Evolutionary conservation across 164 flowering plant species (phyloP).

Genomic region (Umbellularia californica): DNA sequence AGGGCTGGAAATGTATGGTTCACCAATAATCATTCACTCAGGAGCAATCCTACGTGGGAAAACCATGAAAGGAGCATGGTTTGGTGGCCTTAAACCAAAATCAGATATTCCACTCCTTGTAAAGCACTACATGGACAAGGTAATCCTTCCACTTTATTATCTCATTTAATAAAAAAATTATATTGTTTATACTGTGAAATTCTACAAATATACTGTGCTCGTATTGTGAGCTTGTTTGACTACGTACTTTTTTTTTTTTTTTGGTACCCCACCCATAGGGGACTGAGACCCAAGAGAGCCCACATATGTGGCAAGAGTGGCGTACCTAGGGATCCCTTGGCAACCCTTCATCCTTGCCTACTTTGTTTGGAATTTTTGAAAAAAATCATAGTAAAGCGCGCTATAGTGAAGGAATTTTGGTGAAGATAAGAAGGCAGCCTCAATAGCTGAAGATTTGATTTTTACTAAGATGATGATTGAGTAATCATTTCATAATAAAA

Average conservation of each 20-base stretch:
- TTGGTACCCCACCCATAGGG: neutral
- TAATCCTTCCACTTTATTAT: constrained; percentile 2
- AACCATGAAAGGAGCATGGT: constrained; percentile 40
- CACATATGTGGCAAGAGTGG: neutral
- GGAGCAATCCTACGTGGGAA: constrained; percentile 40
- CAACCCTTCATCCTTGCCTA: no score
- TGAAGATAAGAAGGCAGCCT: no score
- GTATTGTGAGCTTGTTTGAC: no score
- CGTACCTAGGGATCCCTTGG: neutral
- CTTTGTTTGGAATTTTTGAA: no score
- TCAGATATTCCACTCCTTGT: constrained; percentile 52
- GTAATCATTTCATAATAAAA: no score
- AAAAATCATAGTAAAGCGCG: no score
- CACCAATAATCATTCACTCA: constrained; percentile 28
- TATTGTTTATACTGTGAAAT: no score
- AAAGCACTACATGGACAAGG: constrained; percentile 54
- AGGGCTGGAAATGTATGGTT: constrained; percentile 51
- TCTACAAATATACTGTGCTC: no score
- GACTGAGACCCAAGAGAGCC: neutral
- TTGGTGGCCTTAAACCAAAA: constrained; percentile 70
- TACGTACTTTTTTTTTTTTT: neutral
- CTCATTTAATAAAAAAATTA: no score
- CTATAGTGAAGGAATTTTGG: no score
- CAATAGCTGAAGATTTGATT: no score
- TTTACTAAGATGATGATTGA: no score